phyloP scores from a whole-genome alignment of 352 stramenopile species.

The Pythium coloratum region DNA sequence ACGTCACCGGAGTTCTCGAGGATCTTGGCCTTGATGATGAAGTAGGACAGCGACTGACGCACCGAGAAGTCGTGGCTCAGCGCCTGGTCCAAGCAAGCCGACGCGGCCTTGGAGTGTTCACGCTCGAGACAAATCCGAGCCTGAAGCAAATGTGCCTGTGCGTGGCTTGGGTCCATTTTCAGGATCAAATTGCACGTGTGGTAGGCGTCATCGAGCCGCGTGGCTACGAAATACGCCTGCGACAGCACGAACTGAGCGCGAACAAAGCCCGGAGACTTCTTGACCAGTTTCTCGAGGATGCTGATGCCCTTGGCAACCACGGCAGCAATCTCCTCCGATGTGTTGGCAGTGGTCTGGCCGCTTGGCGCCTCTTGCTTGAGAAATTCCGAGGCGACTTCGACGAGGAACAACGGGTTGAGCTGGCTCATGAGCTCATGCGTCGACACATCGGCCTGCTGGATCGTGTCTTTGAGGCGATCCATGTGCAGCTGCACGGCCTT shows the following conservation, averaged over 20 bases:
- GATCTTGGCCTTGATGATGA: constrained; percentile 87
- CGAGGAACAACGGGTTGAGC: constrained; percentile 88
- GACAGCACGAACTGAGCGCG: constrained; percentile 83
- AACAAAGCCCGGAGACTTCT: constrained; percentile 82
- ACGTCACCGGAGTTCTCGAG: constrained; percentile 74
- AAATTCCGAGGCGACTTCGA: constrained; percentile 86
- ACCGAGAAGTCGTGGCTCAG: constrained; percentile 90
- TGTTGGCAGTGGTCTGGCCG: constrained; percentile 6
- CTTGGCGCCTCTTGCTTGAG: constrained; percentile 42
- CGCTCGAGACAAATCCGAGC: constrained; percentile 80
- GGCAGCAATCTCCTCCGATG: constrained; percentile 9
- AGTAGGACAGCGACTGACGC: constrained; percentile 80
- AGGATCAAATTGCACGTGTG: constrained; percentile 76
- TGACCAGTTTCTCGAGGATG: constrained; percentile 83
- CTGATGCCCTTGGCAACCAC: constrained; percentile 57
- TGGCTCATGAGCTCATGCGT: constrained; percentile 75
- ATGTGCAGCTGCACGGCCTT: constrained; percentile 82
- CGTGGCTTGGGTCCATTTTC: constrained; percentile 74
- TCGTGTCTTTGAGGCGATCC: constrained; percentile 68
- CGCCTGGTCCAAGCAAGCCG: constrained; percentile 81
- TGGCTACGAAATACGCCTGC: constrained; percentile 71
- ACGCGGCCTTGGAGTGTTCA: constrained; percentile 72
- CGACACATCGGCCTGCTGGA: constrained; percentile 61
- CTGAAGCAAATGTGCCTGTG: constrained; percentile 80
- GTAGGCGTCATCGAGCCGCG: constrained; percentile 78